Percentiles rank a stretch among this genome's conserved stretches.
Evolutionary conservation across 768 basidiomycete species (phyloP).

Genomic region (Auricularia cornea): DNA sequence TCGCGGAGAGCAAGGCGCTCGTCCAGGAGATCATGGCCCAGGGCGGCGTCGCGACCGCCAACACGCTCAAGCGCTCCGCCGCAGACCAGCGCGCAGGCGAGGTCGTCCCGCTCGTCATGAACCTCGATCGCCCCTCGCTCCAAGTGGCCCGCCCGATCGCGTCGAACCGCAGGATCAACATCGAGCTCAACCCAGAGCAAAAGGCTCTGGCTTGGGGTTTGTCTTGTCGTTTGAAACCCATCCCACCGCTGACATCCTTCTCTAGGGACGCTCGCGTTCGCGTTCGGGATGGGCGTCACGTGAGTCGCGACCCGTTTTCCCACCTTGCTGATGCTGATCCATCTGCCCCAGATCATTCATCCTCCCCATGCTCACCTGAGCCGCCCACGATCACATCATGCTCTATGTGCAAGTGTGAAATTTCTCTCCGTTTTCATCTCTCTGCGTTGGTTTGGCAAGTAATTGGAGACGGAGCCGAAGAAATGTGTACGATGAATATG

Average conservation of each 20-base stretch:
- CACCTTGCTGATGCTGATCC: neutral
- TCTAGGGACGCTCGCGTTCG: neutral
- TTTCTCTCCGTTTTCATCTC: neutral
- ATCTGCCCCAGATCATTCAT: neutral
- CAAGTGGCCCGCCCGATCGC: slow-evolving; percentile 8
- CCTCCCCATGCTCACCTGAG: neutral
- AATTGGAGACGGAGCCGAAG: neutral
- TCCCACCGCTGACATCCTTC: neutral
- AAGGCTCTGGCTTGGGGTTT: neutral
- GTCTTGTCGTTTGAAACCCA: neutral
- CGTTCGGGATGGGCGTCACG: neutral
- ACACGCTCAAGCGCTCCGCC: slow-evolving; percentile 2
- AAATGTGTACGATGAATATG: neutral
- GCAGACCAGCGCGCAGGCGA: slow-evolving; percentile 12
- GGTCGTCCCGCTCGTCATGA: neutral
- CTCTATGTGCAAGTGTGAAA: too few relatives aligned
- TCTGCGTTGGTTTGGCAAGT: neutral
- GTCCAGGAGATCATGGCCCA: slow-evolving; percentile 65
- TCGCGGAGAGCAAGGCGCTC: slow-evolving; percentile 69
- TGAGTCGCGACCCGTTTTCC: neutral
- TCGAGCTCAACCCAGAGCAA: slow-evolving; percentile 2
- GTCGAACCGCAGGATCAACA: neutral
- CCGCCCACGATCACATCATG: neutral
- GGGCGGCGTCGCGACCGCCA: slow-evolving; percentile 26
- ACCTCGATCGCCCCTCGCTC: neutral